Evolutionary conservation across 129 eudicot species (phyloP).

Genomic region (Flaveria ramosissima): DNA sequence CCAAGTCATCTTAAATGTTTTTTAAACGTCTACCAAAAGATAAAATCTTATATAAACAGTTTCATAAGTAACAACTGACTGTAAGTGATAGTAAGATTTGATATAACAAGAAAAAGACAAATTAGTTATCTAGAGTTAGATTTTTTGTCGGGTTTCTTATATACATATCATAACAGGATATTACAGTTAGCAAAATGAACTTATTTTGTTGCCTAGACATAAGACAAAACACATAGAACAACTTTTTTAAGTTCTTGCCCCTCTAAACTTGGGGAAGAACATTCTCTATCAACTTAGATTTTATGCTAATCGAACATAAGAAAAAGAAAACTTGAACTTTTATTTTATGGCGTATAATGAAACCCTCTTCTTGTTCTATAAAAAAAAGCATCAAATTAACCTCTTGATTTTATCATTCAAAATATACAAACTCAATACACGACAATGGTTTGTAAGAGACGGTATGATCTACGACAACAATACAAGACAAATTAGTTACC

Average conservation of each 20-base stretch:
- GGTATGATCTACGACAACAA: too few species aligned
- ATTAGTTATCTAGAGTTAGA: neutral
- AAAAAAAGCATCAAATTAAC: conserved; percentile 54
- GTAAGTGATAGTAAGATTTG: neutral
- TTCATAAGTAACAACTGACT: neutral
- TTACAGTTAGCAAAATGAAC: too few species aligned
- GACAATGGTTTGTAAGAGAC: too few species aligned
- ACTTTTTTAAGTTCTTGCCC: neutral
- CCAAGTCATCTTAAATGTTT: neutral
- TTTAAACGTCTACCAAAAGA: neutral
- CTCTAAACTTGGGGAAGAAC: neutral
- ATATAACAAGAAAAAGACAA: neutral
- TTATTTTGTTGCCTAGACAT: too few species aligned
- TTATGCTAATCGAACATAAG: neutral
- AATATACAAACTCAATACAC: conserved; percentile 53
- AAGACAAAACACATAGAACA: neutral
- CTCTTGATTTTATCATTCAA: conserved; percentile 79
- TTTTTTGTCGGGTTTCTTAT: neutral
- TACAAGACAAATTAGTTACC: too few species aligned
- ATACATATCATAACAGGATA: too few species aligned
- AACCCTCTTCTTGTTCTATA: conserved; percentile 84
- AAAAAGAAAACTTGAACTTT: neutral
- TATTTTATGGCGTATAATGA: conserved; percentile 49
- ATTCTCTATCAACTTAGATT: neutral
- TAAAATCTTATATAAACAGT: neutral